Conservation (phyloP, 257 asterid genomes). For the Forsythia suspensa region DNA sequence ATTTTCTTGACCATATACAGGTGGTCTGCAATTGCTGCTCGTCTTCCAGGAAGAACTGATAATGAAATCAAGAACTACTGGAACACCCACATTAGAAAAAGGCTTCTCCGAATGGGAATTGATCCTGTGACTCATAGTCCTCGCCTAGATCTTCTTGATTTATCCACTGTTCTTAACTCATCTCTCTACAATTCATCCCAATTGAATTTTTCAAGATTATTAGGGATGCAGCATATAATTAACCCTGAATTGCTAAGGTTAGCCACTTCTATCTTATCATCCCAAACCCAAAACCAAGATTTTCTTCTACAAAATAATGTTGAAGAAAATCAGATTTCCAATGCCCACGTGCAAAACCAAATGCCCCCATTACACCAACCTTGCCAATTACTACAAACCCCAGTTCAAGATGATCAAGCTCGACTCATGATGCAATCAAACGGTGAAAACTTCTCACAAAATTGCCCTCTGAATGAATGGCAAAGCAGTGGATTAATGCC, state of each 20-base stretch:
- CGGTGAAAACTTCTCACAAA: conserved; percentile 24
- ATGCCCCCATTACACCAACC: conserved; percentile 30
- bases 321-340: conserved; percentile 27
- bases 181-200: conserved; percentile 41
- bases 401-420: conserved; percentile 27
- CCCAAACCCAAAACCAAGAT: conserved; percentile 32
- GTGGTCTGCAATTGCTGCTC: conserved; percentile 73
- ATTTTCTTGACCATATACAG: conserved; percentile 18
- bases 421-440: conserved; percentile 35
- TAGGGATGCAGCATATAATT: conserved; percentile 37
- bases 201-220: conserved; percentile 45
- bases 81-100: conserved; percentile 65
- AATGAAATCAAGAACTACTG: conserved; percentile 67
- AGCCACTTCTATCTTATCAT: conserved; percentile 40
- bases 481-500: conserved; percentile 28
- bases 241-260: conserved; percentile 48
- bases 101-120: conserved; percentile 64
- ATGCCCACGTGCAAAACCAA: conserved; percentile 26
- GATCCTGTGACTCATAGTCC: conserved; percentile 67
- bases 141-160: conserved; percentile 56
- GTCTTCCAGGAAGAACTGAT: conserved; percentile 68
- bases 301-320: conserved; percentile 26
- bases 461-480: conserved; percentile 43
- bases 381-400: conserved; percentile 37
- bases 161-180: conserved; percentile 37